Base-by-base conservation (phyloP, 352 stramenopile species). In the Pythium scleroteichum region DNA sequence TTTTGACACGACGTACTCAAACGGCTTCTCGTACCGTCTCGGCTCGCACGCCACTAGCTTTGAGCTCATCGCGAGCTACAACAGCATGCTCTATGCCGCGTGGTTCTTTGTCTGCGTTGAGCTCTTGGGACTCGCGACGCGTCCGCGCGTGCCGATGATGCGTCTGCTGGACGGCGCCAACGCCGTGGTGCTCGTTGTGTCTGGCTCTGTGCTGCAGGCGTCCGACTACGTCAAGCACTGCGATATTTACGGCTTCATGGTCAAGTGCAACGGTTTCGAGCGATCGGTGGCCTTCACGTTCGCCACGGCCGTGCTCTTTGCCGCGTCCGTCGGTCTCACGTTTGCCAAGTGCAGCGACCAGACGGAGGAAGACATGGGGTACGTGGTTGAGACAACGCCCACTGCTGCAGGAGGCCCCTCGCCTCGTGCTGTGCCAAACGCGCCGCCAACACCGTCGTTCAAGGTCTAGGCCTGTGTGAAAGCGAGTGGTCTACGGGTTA, bases 171-270 rank as follows among this genome's bases (percentile, higher is more conserved):
- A 55, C 32, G 46, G 32, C 9, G 22, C 22, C 2, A n/a, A 39
- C 39, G 48, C 59, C 12, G 4, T 53, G 2, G 3, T 59, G 27
- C 27, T 66, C 12, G 16, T 50, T 9, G 26, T 51, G 22, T 22
- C 47, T 2, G 24, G 20, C 6, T 26, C 49, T 8, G 42, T 56
- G 8, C 44, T 66, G 23, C 3, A n/a, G 22, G 8, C 20, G 23
- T 66, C 59, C n/a, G 51, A 60, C 44, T 56, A 56, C 23, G 42
- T 61, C 23, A 47, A 16, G 19, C 32, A 66, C 19, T 66, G 59
- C 47, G 50, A 66, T 3, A 44, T n/a, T 20, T 65, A 65, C 20
- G 58, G 39, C 19, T 42, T 49, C 8, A 53, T 46, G 49, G 22
- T 65, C 26, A 38, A 23, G 24, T 65, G 58, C 49, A 24, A 32